Base-by-base conservation (phyloP, 2,329 filamentous ascomycete genomes). In the Exserohilum turcica region DNA sequence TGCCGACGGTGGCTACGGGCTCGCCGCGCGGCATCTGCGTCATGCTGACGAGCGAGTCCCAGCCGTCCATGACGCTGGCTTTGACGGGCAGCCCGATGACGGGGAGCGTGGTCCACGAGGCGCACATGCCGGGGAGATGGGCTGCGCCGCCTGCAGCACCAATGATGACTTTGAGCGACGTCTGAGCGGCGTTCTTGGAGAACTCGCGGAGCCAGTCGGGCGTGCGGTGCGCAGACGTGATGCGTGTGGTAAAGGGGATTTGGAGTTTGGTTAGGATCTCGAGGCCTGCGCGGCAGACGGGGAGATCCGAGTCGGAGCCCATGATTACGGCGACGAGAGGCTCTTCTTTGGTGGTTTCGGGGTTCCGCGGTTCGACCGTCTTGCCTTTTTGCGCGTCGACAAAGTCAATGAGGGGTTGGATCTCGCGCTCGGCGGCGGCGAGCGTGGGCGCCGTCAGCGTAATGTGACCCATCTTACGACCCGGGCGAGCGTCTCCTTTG, bases 381-480 rank as follows among this genome's bases (percentile, higher is more conserved):
- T 75, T 74, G 32, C 71, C 73, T 33, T 72, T 81, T 61, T 89
- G 84, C 10, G 73, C 67, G 63, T 89, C 83, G 19, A 85, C 83
- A 45, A 83, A 77, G 38, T 86, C 77, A 53, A 96, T 84, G 18
- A 97, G 82, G 2, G 86, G 86, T 45, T 88, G 84, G 32, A 88
- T 84, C 12, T 87, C 82, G 13, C 82, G 79, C 70, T 89, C 84
- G n/a, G 88, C 86, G 64, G 87, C 82, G 32, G 83, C 78, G 69
- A 92, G 85, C 0, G 84, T 86, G 10, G 83, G 80, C 1, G 86
- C 86, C 1, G 90, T 89, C 32, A 96, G 78, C 0, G 92, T 97
- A 63, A 99, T 85, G 74, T 99, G 94, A 9, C 93, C 93, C 78
- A 97, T 97, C 76, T 97, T 99, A 39, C 94, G 87, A 29, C 91